Evolutionary conservation across 2,329 filamentous ascomycete genomes (phyloP).

Genomic region (Fusarium devonianum): DNA sequence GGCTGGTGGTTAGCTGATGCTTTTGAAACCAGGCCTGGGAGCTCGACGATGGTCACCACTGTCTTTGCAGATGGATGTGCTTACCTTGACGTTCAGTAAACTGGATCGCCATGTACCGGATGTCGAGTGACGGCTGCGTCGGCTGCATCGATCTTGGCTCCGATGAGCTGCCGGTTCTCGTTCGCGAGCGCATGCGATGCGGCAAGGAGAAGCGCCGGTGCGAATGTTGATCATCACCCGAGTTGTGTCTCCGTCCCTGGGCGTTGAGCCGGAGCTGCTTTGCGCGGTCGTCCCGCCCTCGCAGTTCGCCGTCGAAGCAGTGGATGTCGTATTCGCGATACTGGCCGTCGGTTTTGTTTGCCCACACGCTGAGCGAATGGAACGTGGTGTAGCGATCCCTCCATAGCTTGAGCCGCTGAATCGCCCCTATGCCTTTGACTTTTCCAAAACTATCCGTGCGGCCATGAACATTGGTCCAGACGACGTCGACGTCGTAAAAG

Average conservation of each 20-base stretch:
- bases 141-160: slow-evolving; percentile 38
- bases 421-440: slow-evolving; percentile 58
- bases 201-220: slow-evolving; percentile 54
- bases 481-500: slow-evolving; percentile 61
- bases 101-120: slow-evolving; percentile 58
- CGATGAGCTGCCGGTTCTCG: slow-evolving; percentile 43
- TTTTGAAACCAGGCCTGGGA: slow-evolving; percentile 14
- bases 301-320: slow-evolving; percentile 56
- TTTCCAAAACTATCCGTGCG: slow-evolving; percentile 59
- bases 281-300: slow-evolving; percentile 55
- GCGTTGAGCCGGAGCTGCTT: slow-evolving; percentile 55
- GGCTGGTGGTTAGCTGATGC: slow-evolving; percentile 38
- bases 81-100: slow-evolving; percentile 58
- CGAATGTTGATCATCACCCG: slow-evolving; percentile 46
- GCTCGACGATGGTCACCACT: slow-evolving; percentile 12
- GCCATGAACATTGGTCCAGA: slow-evolving; percentile 59
- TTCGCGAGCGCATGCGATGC: slow-evolving; percentile 51
- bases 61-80: neutral
- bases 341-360: slow-evolving; percentile 54
- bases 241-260: slow-evolving; percentile 51
- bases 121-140: slow-evolving; percentile 46
- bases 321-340: slow-evolving; percentile 59
- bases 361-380: slow-evolving; percentile 57
- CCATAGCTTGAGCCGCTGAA: slow-evolving; percentile 62
- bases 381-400: slow-evolving; percentile 56